Conservation (phyloP, 345 rosid genomes). For the Salix arbutifolia region DNA sequence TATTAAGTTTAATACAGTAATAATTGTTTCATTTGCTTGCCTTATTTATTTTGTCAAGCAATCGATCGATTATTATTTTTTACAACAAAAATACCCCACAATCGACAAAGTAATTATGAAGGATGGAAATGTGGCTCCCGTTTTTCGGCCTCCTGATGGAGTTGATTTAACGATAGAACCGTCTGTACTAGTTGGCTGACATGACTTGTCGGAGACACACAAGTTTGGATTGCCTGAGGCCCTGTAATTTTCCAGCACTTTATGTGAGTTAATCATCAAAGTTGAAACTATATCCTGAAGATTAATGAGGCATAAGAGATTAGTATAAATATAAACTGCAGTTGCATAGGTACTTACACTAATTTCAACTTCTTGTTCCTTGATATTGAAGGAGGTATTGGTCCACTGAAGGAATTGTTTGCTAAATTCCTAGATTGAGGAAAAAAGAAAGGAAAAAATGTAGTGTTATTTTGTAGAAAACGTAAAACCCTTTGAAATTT, state of each 20-base stretch:
- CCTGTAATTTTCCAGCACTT: slow-evolving; percentile 1
- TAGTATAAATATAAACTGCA: neutral
- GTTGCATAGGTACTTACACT: slow-evolving; percentile 22
- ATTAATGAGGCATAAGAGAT: neutral
- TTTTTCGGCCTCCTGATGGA: slow-evolving; percentile 7
- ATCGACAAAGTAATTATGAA: slow-evolving; percentile 31
- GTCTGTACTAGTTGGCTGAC: slow-evolving; percentile 8
- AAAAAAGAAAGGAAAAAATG: neutral
- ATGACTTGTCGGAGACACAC: slow-evolving; percentile 34
- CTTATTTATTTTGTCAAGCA: too few relatives aligned
- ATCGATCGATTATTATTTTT: too few relatives aligned
- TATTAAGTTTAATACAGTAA: too few relatives aligned
- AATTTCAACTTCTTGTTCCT: slow-evolving; percentile 14
- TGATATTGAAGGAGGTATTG: slow-evolving; percentile 18
- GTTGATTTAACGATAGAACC: neutral
- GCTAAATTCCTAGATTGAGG: slow-evolving; percentile 15
- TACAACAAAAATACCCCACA: slow-evolving; percentile 7
- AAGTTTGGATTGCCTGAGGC: slow-evolving; percentile 14
- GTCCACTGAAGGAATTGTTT: slow-evolving; percentile 16
- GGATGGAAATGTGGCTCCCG: slow-evolving; percentile 32
- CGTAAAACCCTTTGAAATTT: neutral
- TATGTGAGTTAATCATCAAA: neutral
- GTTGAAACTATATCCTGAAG: neutral
- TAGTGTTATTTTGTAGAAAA: neutral
- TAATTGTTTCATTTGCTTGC: too few relatives aligned